Evolutionary conservation across 768 basidiomycete genomes (phyloP), one percentile per base, ranked within the genome.

Genomic region (Nevesoporus exiguus): DNA sequence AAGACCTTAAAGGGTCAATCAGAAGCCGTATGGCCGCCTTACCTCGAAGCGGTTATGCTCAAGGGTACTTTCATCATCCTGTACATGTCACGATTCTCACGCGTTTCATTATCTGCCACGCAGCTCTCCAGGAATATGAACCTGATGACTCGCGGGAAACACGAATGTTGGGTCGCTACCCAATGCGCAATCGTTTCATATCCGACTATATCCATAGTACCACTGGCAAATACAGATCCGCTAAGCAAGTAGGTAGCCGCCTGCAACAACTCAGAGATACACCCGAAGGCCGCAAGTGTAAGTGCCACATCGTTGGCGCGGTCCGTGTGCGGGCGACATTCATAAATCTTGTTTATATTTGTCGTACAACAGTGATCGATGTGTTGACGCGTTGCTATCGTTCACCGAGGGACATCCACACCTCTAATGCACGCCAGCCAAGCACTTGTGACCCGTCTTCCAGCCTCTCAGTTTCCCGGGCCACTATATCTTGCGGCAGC

Each of bases 231-330:
- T 75, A 78, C 56, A 78, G 88, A 55, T 85, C 85, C 8, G 80
- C 88, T 22, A 90, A 90, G 67, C 88, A 90, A 69, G 88, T 90
- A 44, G 88, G 88, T 53, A 88, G 85, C 63, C 85, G 88, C 51
- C 74, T 90, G 30, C 88, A 90, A 65, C 88, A 90, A 63, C 78
- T 90, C 49, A 74, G 86, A 60, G 87, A 90, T 67, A 85, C 86
- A 3, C 79, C 82, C 60, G 82, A 85, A 45, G 87, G 86, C 36
- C 86, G 85, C 67, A 75, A 80, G 66, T 73, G 88, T 90, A 66
- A 71, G 86, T 79, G 27, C 8, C 49, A 56, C 24, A 47, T 49
- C 39, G 2, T 49, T 57, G 46, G 50, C 39, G 66, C 68, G 69
- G 60, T 60, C 49, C 44, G 41, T 67, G 45, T 65, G 61, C 68